Conservation (phyloP, 2,329 filamentous ascomycete genomes). For the Alternaria solani region DNA sequence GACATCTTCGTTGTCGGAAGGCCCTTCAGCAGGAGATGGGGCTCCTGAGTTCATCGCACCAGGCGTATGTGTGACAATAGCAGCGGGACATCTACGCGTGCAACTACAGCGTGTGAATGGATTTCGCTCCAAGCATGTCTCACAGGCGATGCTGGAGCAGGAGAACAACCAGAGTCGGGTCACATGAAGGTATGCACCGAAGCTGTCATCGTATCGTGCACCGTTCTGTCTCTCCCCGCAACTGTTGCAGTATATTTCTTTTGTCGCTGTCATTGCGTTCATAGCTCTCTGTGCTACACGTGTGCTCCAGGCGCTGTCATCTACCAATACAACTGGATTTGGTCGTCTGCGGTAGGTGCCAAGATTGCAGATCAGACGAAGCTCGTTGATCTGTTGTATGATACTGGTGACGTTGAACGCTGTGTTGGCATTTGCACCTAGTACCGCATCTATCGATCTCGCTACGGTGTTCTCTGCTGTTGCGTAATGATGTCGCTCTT, state of each 20-base stretch:
- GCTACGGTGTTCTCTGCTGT: background rate
- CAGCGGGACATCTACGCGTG: background rate
- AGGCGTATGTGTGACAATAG: background rate
- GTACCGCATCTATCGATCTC: background rate
- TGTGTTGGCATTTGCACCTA: background rate
- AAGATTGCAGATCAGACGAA: slow-evolving; percentile 59
- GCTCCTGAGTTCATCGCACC: background rate
- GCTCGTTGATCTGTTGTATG: slow-evolving; percentile 56
- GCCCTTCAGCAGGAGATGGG: background rate
- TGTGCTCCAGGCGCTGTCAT: background rate
- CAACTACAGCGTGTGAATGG: background rate
- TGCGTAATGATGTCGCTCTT: slow-evolving; percentile 1
- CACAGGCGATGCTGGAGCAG: background rate
- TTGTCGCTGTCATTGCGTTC: background rate
- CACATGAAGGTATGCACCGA: background rate
- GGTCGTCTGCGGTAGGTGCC: slow-evolving; percentile 35
- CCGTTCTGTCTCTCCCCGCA: background rate
- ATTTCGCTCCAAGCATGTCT: background rate
- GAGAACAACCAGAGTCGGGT: background rate
- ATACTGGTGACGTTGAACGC: slow-evolving; percentile 25
- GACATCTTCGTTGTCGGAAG: background rate
- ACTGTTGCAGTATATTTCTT: background rate
- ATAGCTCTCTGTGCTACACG: background rate
- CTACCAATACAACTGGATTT: background rate
- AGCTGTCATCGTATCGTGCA: background rate